Conservation (phyloP, 768 basidiomycete species). For the Suillus sp. region DNA sequence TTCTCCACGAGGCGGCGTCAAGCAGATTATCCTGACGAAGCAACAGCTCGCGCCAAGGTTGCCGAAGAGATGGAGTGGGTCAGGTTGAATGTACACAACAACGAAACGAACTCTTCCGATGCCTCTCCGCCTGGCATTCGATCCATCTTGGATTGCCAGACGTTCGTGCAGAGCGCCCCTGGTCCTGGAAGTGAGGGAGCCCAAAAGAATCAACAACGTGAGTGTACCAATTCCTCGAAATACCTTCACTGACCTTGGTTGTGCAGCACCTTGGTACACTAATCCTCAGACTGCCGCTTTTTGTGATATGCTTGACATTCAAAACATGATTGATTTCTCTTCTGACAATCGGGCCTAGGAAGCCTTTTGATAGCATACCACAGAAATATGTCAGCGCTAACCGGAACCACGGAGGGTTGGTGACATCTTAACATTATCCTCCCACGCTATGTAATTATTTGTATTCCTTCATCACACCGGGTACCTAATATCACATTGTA, state of each 20-base stretch:
- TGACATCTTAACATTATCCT: neutral
- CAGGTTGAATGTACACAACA: constrained; percentile 48
- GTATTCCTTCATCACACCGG: neutral
- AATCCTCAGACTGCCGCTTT: constrained; percentile 92
- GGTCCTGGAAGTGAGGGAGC: constrained; percentile 45
- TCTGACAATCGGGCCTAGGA: constrained; percentile 8
- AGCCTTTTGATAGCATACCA: neutral
- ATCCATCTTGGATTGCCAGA: constrained; percentile 58
- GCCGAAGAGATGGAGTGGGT: constrained; percentile 70
- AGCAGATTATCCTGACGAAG: constrained; percentile 56
- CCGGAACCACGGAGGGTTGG: too few species aligned
- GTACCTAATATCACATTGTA: neutral
- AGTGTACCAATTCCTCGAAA: constrained; percentile 22
- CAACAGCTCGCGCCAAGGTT: constrained; percentile 55
- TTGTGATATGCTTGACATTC: constrained; percentile 74
- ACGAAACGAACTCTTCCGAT: constrained; percentile 18
- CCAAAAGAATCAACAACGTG: constrained; percentile 42
- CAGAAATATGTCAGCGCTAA: neutral
- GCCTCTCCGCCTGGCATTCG: constrained; percentile 26
- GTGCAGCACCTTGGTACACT: constrained; percentile 71
- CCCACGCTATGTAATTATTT: neutral
- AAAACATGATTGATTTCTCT: constrained; percentile 62
- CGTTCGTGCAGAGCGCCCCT: constrained; percentile 68
- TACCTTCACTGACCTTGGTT: constrained; percentile 8
- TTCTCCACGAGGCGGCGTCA: constrained; percentile 59